These are phyloP conservation scores for Pythium monospermum DNA, from an alignment of 352 stramenopile species.

Conservation along the genomic window DNA sequence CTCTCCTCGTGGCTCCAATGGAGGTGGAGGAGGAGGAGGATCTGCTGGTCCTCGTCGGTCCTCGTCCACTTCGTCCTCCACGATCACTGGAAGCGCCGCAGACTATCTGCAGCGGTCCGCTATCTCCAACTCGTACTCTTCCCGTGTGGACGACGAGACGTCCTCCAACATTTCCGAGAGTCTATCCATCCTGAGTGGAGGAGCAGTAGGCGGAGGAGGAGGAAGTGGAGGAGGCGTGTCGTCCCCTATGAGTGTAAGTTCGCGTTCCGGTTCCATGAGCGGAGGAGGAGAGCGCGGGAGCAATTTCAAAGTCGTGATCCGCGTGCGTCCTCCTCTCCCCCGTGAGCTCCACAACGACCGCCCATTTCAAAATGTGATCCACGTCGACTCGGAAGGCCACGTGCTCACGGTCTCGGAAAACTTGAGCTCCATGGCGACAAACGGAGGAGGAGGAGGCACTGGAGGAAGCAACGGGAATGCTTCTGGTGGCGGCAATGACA, in stretches of 20 bases:
- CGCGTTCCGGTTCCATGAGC: slow-evolving; percentile 15
- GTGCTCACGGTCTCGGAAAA: slow-evolving; percentile 89
- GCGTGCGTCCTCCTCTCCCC: slow-evolving; percentile 83
- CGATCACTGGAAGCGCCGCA: background rate
- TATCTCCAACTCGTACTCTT: slow-evolving; percentile 41
- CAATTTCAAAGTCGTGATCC: slow-evolving; percentile 93
- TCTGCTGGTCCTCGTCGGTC: slow-evolving; percentile 6
- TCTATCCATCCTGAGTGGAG: slow-evolving; percentile 24
- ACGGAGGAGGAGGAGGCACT: slow-evolving; percentile 7
- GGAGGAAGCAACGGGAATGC: slow-evolving; percentile 9
- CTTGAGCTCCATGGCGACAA: slow-evolving; percentile 32
- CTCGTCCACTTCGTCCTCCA: slow-evolving; percentile 7
- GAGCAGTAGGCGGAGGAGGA: background rate
- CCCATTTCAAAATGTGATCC: slow-evolving; percentile 89
- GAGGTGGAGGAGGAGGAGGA: background rate
- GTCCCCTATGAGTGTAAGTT: slow-evolving; percentile 34
- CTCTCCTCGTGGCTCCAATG: slow-evolving; percentile 17
- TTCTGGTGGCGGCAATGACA: slow-evolving; percentile 4
- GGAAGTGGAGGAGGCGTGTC: slow-evolving; percentile 24
- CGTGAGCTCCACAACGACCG: slow-evolving; percentile 85
- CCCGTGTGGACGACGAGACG: slow-evolving; percentile 49
- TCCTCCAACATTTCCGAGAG: slow-evolving; percentile 52
- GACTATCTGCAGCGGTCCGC: slow-evolving; percentile 54
- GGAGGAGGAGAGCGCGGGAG: slow-evolving; percentile 31
- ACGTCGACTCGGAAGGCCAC: slow-evolving; percentile 79